These are phyloP conservation scores for Lodderomyces orthopsilosis DNA, from an alignment of 1,139 yeast genomes.

Conservation along the genomic window DNA sequence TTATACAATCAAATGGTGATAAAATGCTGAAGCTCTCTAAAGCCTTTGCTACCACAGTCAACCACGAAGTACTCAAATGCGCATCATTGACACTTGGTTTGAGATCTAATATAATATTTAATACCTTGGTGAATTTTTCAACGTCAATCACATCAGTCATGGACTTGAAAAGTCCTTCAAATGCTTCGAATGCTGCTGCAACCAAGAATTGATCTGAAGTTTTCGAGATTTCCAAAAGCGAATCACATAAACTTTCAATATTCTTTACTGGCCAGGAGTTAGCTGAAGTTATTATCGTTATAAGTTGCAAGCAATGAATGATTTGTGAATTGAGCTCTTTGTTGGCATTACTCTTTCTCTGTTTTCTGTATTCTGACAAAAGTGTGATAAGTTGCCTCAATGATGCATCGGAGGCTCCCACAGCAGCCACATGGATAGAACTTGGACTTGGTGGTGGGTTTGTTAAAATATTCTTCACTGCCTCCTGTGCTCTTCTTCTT, in stretches of 20 bases:
- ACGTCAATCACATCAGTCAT: slow-evolving; percentile 63
- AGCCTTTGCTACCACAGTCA: slow-evolving; percentile 90
- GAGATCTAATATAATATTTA: slow-evolving; percentile 72
- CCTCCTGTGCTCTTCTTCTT: slow-evolving; percentile 91
- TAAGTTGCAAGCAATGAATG: slow-evolving; percentile 76
- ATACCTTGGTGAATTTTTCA: slow-evolving; percentile 59
- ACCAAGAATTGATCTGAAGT: slow-evolving; percentile 83
- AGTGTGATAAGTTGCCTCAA: slow-evolving; percentile 52
- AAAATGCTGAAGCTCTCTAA: slow-evolving; percentile 63
- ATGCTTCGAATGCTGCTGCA: slow-evolving; percentile 77
- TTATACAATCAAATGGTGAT: slow-evolving; percentile 56
- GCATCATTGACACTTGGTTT: slow-evolving; percentile 80
- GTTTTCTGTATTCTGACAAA: slow-evolving; percentile 21
- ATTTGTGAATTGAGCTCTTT: slow-evolving; percentile 53
- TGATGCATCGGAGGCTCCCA: slow-evolving; percentile 66
- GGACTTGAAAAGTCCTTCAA: slow-evolving; percentile 80
- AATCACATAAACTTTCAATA: slow-evolving; percentile 73
- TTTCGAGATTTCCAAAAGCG: slow-evolving; percentile 69
- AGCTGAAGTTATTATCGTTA: slow-evolving; percentile 64
- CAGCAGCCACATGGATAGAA: slow-evolving; percentile 67
- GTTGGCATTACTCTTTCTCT: slow-evolving; percentile 36
- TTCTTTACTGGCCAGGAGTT: slow-evolving; percentile 78
- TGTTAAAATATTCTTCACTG: slow-evolving; percentile 58
- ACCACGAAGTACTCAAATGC: slow-evolving; percentile 91
- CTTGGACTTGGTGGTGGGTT: slow-evolving; percentile 83